These are phyloP conservation scores for Gloeopeniophorella convolvens DNA, from an alignment of 768 basidiomycete species.

Conservation along the genomic window DNA sequence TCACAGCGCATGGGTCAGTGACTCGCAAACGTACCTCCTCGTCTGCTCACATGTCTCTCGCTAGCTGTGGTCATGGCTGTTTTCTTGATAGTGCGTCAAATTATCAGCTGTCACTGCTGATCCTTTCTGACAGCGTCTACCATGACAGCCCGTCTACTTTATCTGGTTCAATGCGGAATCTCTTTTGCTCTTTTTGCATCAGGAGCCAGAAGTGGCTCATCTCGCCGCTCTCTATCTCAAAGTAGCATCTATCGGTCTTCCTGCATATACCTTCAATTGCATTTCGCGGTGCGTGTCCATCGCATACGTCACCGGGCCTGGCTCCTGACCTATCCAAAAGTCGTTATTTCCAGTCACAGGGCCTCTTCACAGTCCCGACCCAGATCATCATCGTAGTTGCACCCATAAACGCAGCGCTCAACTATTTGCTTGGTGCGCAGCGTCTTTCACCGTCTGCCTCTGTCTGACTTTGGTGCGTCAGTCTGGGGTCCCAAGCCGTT, in stretches of 20 bases:
- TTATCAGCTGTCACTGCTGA: background rate
- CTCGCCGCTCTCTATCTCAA: conserved; percentile 73
- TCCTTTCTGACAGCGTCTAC: background rate
- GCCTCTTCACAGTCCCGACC: conserved; percentile 80
- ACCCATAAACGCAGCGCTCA: conserved; percentile 78
- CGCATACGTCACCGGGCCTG: background rate
- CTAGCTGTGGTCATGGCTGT: conserved; percentile 57
- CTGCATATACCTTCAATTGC: conserved; percentile 57
- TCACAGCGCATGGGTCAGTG: conserved; percentile 76
- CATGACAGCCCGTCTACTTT: conserved; percentile 43
- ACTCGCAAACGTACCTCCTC: background rate
- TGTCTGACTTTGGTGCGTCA: conserved; percentile 13
- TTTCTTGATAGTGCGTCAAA: conserved; percentile 49
- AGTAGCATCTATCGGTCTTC: conserved; percentile 72
- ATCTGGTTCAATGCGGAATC: conserved; percentile 83
- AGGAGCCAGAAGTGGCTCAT: conserved; percentile 79
- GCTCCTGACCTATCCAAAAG: conserved; percentile 26
- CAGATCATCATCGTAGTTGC: conserved; percentile 76
- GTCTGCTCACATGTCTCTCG: background rate
- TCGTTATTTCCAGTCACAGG: conserved; percentile 81
- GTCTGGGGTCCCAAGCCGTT: conserved; percentile 82
- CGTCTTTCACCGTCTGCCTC: background rate
- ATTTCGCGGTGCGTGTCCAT: conserved; percentile 39
- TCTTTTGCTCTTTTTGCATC: conserved; percentile 66
- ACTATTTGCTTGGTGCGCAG: conserved; percentile 70